Evolutionary conservation across 345 rosid genomes (phyloP).

Genomic region (Aquilaria malaccensis): DNA sequence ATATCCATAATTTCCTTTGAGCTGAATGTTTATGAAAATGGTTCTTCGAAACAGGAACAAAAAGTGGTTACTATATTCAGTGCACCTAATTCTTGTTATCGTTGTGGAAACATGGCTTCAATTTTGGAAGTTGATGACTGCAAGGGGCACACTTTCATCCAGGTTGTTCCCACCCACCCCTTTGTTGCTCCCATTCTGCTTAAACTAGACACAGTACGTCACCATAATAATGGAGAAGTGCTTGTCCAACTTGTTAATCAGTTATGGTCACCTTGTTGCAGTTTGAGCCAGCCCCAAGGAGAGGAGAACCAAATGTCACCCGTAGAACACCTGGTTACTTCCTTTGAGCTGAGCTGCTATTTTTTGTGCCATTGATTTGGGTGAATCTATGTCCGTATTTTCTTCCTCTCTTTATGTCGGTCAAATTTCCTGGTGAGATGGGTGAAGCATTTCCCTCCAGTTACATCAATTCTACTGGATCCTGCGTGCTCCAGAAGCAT

Average conservation of each 20-base stretch:
- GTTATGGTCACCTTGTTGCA: conserved; percentile 23
- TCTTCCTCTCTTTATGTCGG: neutral
- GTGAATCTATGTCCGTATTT: conserved; percentile 4
- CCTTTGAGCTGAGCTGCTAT: conserved; percentile 31
- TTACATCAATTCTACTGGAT: neutral
- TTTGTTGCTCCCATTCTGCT: neutral
- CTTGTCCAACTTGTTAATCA: neutral
- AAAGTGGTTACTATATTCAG: conserved; percentile 97
- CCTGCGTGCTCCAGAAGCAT: conserved; percentile 10
- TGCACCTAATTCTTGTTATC: conserved; percentile 97
- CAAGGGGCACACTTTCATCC: conserved; percentile 84
- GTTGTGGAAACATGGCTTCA: conserved; percentile 99
- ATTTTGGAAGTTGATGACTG: conserved; percentile 95
- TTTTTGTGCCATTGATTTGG: neutral
- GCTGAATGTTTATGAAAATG: neutral
- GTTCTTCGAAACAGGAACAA: conserved; percentile 65
- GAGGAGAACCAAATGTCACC: conserved; percentile 98
- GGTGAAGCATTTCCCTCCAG: too few species aligned
- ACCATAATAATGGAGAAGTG: too few species aligned
- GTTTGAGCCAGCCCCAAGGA: conserved; percentile 99
- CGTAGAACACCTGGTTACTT: conserved; percentile 96
- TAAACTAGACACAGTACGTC: too few species aligned
- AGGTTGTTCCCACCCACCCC: conserved; percentile 41
- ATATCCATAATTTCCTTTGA: neutral
- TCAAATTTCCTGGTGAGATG: neutral